Evolutionary conservation across 2,329 filamentous ascomycete species (phyloP).

Genomic region (Colletotrichum navitas): DNA sequence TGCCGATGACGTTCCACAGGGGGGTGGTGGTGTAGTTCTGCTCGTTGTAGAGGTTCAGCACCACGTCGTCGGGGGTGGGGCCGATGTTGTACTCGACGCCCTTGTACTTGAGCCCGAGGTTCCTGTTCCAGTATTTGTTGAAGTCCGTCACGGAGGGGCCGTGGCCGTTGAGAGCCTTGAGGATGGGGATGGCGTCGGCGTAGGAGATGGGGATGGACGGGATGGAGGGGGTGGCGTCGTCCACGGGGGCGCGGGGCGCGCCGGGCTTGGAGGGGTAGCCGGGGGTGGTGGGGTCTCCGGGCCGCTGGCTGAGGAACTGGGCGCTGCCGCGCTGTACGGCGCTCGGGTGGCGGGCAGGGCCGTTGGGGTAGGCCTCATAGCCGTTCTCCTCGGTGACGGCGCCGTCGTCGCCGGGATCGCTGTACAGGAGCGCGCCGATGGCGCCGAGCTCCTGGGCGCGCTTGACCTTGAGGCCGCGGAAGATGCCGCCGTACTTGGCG

Average conservation of each 20-base stretch:
- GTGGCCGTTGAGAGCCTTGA: conserved; percentile 91
- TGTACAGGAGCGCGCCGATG: conserved; percentile 87
- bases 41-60: conserved; percentile 80
- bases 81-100: conserved; percentile 89
- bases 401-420: conserved; percentile 90
- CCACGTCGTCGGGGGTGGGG: conserved; percentile 79
- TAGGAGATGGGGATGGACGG: conserved; percentile 95
- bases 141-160: conserved; percentile 83
- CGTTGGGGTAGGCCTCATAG: conserved; percentile 82
- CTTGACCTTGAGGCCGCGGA: conserved; percentile 93
- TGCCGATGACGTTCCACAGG: conserved; percentile 91
- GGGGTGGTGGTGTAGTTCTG: conserved; percentile 87
- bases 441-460: conserved; percentile 91
- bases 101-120: conserved; percentile 80
- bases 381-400: conserved; percentile 85
- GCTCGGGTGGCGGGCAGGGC: conserved; percentile 87
- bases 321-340: conserved; percentile 91
- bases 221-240: conserved; percentile 81
- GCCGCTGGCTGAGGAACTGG: conserved; percentile 79
- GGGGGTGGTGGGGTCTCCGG: conserved; percentile 86
- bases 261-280: conserved; percentile 94
- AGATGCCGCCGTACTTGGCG: conserved; percentile 86
- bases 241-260: conserved; percentile 78
- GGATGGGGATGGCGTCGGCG: conserved; percentile 83
- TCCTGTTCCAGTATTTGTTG: conserved; percentile 76